Base-by-base conservation (phyloP, 208 protist species). In the Trypanosoma lewisi region DNA sequence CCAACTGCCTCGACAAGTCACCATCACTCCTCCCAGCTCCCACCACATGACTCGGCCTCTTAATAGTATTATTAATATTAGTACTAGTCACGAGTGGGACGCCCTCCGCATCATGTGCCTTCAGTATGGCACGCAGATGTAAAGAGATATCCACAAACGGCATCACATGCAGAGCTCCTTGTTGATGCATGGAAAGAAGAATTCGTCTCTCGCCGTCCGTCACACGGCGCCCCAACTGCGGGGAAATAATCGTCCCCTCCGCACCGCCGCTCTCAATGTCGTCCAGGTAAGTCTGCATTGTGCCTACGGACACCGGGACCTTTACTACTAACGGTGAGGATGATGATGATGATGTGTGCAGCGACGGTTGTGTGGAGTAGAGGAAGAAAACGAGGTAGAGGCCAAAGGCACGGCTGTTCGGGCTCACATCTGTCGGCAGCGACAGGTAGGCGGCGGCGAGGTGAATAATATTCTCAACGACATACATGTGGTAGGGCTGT, bases 361-460 rank as follows among this genome's bases (percentile, higher is more conserved):
- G 55, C 11, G n/a, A 42, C 4, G 75, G 87, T 72, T 94, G 87
- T 7, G 84, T 91, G 63, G 68, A 19, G 61, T 80, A 89, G 9
- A 91, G 33, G 31, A 85, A 82, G 42, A 85, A 87, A 2, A 59
- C 42, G 21, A 89, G 56, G 47, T 89, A 73, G 9, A 94, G 36
- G 3, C 75, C 83, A 71, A 94, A 94, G 9, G 65, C 72, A 17
- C 73, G 87, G 21, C 69, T 75, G 5, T 73, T 65, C 0, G 82
- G 77, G n/a, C 60, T 70, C 23, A 75, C 56, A 11, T 66, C 74
- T 11, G 50, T 33, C 0, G 83, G 83, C 17, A 94, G 31, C 19
- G 67, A 67, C n/a, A 94, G 50, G 63, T 94, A 94, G 23, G 76
- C 70, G 5, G 78, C 70, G 30, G 76, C 76, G 25, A 91, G 70